Evolutionary conservation across 2,329 filamentous ascomycete species (phyloP), one percentile per base, ranked within the genome.

Genomic region (Microascus cirrosus): DNA sequence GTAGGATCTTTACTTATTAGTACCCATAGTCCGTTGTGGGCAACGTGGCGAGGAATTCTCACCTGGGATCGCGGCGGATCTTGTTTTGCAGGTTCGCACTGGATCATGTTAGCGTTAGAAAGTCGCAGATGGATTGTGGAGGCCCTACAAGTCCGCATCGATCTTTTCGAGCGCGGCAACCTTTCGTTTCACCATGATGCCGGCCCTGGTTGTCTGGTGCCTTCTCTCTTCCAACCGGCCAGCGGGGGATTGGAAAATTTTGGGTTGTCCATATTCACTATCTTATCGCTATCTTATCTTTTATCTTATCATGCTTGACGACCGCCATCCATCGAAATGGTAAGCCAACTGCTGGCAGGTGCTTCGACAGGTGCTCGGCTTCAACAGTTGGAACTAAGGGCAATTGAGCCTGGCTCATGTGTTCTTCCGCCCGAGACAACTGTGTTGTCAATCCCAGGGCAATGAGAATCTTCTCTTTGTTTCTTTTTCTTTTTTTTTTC

Each of bases 161-260:
- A 96, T 85, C 80, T 96, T 96, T 75, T 96, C 92, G 72, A 96
- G 84, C 61, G 92, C 92, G 58, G 89, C 90, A 60, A 96, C 82
- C 76, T 94, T 95, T 71, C 91, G 82, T 75, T 96, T 96, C 60
- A 84, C 89, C 84, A 90, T 94, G 52, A 61, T 72, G 56, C 35
- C 32, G 25, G 48, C 36, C 13, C 25, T 36, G 13, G 39, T 42
- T 36, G 54, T n/a, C n/a, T 45, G 39, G 39, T 45, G n/a, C 8
- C 39, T 7, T 45, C 18, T 18, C 15, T 18, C 7, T 2, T n/a
- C 7, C 6, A 18, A 28, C n/a, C 3, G 36, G 25, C 32, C 25
- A 28, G 55, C 45, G 55, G 55, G n/a, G 56, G 56, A 53, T 34
- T 58, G 18, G 25, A 25, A 48, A 51, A 32, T n/a, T 58, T 58